phyloP scores from a whole-genome alignment of 139 green algal species.

The Coelastrella sp. region DNA sequence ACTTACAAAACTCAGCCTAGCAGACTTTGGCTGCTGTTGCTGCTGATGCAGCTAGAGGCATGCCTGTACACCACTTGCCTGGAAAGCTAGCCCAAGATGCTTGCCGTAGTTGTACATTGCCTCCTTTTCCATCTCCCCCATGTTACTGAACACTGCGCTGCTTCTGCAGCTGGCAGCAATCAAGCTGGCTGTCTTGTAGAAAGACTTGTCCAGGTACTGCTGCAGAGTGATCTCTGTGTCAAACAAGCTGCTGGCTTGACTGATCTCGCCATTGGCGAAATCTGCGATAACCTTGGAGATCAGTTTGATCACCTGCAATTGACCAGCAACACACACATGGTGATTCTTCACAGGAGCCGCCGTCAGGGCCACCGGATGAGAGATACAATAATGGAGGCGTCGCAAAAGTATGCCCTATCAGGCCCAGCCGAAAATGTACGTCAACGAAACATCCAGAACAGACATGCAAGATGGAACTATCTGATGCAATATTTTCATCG shows the following conservation, averaged over 20 bases:
- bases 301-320: conserved; percentile 97
- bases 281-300: conserved; percentile 99
- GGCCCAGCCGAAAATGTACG: no score
- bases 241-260: conserved; percentile 92
- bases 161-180: conserved; percentile 95
- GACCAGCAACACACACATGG: no score
- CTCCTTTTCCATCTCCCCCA: conserved; percentile 79
- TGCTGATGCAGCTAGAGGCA: no score
- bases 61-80: conserved; percentile 59
- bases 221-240: conserved; percentile 91
- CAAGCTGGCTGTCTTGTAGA: conserved; percentile 99
- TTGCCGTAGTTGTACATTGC: conserved; percentile 97
- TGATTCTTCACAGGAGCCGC: no score
- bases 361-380: no score
- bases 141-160: conserved; percentile 91
- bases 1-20: neutral
- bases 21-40: no score
- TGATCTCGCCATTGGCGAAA: conserved; percentile 99
- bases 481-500: no score
- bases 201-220: conserved; percentile 96
- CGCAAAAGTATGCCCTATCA: no score
- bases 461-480: no score
- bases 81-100: conserved; percentile 97
- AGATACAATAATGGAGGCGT: no score
- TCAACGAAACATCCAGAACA: no score